Base-by-base conservation (phyloP, 495 filamentous ascomycete genomes). In the Venustampulla echinocandica region DNA sequence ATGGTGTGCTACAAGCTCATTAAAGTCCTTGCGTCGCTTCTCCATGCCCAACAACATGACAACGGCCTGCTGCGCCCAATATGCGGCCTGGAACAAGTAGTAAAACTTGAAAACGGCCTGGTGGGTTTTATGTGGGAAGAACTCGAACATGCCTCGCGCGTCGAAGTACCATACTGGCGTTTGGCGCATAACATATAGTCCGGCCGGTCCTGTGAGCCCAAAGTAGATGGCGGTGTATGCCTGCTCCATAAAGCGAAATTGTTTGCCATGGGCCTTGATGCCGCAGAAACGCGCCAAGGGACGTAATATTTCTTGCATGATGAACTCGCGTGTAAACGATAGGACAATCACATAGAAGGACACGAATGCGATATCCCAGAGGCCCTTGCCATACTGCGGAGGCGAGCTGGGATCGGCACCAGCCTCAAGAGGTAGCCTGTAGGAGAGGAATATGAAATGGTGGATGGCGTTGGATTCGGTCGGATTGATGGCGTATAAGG, bases 121-220 rank as follows among this genome's bases (percentile, higher is more conserved):
- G 56, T 90, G 88, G 42, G 82, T 81, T 50, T 76, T 73, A 65
- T 98, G 90, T 13, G 90, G 90, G 68, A 85, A 96, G 9, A 68
- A 71, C 64, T 92, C 87, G 60, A 89, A 98, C 84, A 95, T 93
- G 52, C 75, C 87, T 32, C 45, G 48, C 5, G 84, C 92, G 65
- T 93, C 87, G 74, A 96, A 98, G 62, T 95, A 96, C 90, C 90
- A 98, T 17, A 98, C 76, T 4, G 87, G 81, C 4, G 87, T 85
- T 19, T 76, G 73, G 48, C 69, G 80, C 92, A 98, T 96, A 47
- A 96, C 84, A 54, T 82, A 96, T 62, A 96, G 64, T 32, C 90
- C 90, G 32, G 77, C 79, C 0, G 90, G 90, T 2, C 87, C 87
- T 46, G 90, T 79, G 42, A 95, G 57, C 9, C 64, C 76, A 58